A percentile compares a stretch with the other conserved stretches of the same genome.
Evolutionary conservation across 2,329 filamentous ascomycete genomes (phyloP).

Genomic region (Paraphaeosphaeria minitans): DNA sequence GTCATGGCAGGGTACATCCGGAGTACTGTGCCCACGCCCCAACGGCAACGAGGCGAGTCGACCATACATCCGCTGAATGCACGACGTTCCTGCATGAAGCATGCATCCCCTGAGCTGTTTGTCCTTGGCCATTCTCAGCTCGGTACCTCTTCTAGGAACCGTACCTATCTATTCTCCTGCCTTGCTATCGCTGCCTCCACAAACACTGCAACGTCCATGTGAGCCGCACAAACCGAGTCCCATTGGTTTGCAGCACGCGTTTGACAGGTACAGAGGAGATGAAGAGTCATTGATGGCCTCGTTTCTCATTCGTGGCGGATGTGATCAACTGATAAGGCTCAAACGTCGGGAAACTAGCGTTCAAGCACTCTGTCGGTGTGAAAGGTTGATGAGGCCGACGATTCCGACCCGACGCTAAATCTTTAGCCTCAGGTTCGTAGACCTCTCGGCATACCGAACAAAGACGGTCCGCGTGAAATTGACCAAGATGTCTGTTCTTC

Average conservation of each 20-base stretch:
- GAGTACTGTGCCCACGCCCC: background rate
- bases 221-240: background rate
- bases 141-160: background rate
- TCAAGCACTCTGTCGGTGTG: constrained; percentile 1
- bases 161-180: background rate
- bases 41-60: background rate
- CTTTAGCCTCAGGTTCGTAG: constrained; percentile 9
- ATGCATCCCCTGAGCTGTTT: background rate
- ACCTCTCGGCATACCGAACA: constrained; percentile 10
- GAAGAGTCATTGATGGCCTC: background rate
- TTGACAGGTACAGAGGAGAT: background rate
- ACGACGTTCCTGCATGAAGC: constrained; percentile 4
- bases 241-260: background rate
- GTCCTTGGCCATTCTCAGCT: background rate
- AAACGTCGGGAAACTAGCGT: background rate
- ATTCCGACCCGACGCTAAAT: constrained; percentile 11
- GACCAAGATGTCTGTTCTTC: background rate
- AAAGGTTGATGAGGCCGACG: background rate
- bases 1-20: background rate
- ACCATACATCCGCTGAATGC: background rate
- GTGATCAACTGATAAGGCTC: background rate
- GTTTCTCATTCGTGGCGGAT: background rate
- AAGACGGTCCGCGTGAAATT: background rate
- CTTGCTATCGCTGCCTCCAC: background rate
- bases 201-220: background rate